Conservation (phyloP, 2,329 filamentous ascomycete species). For the Alternaria dauci region DNA sequence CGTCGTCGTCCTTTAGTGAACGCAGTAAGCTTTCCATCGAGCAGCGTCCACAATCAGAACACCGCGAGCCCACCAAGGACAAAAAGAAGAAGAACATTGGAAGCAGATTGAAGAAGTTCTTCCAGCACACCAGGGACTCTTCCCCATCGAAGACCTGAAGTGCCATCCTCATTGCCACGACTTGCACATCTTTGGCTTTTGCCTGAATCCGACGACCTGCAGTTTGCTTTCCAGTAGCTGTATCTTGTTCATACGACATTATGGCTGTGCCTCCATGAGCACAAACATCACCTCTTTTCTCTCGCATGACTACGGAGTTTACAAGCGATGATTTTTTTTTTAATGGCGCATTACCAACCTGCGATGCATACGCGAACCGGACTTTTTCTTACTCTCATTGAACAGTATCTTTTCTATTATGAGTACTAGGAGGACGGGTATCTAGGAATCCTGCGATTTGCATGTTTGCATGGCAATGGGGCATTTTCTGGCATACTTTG, state of each 20-base stretch:
- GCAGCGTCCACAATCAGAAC: conserved; percentile 56
- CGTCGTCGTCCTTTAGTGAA: conserved; percentile 68
- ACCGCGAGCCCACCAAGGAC: conserved; percentile 68
- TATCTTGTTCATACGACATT: conserved; percentile 47
- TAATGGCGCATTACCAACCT: conserved; percentile 47
- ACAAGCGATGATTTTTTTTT: conserved; percentile 41
- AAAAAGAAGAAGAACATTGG: conserved; percentile 73
- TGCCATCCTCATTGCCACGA: conserved; percentile 8
- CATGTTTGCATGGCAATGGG: conserved; percentile 23
- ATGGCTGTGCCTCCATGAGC: conserved; percentile 37
- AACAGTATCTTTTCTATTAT: conserved; percentile 32
- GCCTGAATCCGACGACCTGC: conserved; percentile 31
- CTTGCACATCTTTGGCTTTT: conserved; percentile 25
- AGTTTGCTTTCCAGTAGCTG: conserved; percentile 21
- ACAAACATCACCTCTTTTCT: conserved; percentile 32
- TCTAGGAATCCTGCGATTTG: conserved; percentile 31
- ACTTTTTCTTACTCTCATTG: conserved; percentile 43
- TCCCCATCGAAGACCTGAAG: conserved; percentile 34
- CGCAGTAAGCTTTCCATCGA: conserved; percentile 78
- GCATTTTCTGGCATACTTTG: conserved; percentile 40
- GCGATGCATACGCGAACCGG: conserved; percentile 46
- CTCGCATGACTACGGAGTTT: conserved; percentile 51
- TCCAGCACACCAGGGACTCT: conserved; percentile 62
- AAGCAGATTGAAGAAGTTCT: conserved; percentile 76
- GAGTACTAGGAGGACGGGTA: conserved; percentile 39